Evolutionary conservation across 2,329 filamentous ascomycete species (phyloP).

Genomic region (Trichoderma breve): DNA sequence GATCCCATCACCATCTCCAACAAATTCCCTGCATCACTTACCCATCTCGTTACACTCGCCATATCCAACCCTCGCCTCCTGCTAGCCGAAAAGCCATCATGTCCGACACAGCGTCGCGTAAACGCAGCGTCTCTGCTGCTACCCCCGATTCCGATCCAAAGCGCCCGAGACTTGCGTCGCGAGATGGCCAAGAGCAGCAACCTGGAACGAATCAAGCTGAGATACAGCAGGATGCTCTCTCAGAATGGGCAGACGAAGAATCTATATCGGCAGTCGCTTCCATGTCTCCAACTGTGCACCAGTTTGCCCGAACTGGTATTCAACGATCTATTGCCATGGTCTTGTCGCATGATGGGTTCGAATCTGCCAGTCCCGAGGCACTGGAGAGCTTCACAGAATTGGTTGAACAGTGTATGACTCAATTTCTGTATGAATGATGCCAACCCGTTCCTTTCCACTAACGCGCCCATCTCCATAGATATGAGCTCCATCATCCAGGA

Average conservation of each 20-base stretch:
- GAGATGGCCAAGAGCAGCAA: not conserved
- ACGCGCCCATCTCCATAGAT: slow-evolving; percentile 38
- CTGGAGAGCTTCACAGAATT: slow-evolving; percentile 57
- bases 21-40: not conserved
- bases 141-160: slow-evolving; percentile 32
- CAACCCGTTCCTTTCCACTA: slow-evolving; percentile 18
- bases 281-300: slow-evolving; percentile 32
- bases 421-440: not conserved
- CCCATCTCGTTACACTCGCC: no score
- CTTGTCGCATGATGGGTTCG: slow-evolving; percentile 58
- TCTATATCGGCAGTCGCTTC: slow-evolving; percentile 23
- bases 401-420: slow-evolving; percentile 57
- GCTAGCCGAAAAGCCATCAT: not conserved
- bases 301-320: slow-evolving; percentile 40
- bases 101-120: slow-evolving; percentile 33
- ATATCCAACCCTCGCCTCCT: not conserved
- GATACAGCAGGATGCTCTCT: not conserved
- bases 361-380: slow-evolving; percentile 52
- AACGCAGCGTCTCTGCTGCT: slow-evolving; percentile 36
- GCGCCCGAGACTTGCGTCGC: slow-evolving; percentile 26
- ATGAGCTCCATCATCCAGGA: slow-evolving; percentile 49
- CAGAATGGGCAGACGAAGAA: not conserved
- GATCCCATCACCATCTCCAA: not conserved
- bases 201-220: not conserved
- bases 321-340: slow-evolving; percentile 56